These are phyloP conservation scores for Mycena indigotica DNA, from an alignment of 768 basidiomycete genomes.

Conservation along the genomic window DNA sequence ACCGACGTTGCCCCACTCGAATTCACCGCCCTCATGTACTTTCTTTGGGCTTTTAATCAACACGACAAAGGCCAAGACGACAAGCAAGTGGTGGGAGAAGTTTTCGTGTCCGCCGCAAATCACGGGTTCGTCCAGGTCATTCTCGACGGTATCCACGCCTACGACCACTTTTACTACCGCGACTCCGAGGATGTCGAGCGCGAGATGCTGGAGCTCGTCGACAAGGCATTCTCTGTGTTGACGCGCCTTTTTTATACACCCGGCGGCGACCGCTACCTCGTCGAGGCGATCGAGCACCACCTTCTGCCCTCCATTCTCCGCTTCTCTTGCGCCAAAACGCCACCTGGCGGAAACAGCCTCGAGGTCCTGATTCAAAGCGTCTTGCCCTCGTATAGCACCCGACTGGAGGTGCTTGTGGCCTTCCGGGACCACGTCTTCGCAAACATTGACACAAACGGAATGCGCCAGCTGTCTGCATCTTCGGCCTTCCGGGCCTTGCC, in stretches of 20 bases:
- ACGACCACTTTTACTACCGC: neutral
- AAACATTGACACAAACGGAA: neutral
- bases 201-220: neutral
- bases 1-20: neutral
- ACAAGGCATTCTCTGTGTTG: neutral
- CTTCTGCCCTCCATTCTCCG: neutral
- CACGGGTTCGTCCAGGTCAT: neutral
- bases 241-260: neutral
- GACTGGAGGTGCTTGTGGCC: neutral
- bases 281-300: neutral
- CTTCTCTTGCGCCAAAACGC: neutral
- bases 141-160: neutral
- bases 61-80: too few species aligned
- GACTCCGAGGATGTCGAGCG: neutral
- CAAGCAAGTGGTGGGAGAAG: neutral
- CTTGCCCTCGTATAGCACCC: neutral
- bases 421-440: neutral
- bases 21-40: neutral
- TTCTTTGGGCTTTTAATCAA: neutral
- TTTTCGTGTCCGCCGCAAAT: neutral
- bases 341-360: neutral
- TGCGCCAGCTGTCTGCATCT: neutral
- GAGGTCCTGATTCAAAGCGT: neutral
- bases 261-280: neutral
- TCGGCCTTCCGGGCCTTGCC: neutral